These are phyloP conservation scores for Lodderomyces parapsilosis DNA, from an alignment of 1,139 yeast species.

Conservation along the genomic window DNA sequence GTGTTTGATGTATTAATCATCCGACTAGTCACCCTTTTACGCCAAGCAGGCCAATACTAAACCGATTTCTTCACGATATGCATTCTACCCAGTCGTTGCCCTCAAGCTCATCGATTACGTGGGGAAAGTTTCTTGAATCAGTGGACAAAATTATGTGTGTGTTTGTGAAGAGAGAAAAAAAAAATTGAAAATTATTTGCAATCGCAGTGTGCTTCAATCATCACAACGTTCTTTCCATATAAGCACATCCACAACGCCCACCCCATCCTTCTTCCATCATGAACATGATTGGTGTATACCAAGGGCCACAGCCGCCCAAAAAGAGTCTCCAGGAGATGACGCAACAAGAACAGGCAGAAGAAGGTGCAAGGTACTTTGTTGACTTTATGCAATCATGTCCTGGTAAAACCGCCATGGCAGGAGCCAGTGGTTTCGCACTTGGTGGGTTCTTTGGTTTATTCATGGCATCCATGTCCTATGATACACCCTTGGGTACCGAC, in stretches of 20 bases:
- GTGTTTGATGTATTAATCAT: no score
- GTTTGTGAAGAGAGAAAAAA: neutral
- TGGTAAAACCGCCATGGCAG: slow-evolving; percentile 88
- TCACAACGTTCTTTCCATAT: neutral
- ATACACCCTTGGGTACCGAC: slow-evolving; percentile 69
- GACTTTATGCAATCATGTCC: slow-evolving; percentile 91
- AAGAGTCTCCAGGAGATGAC: slow-evolving; percentile 70
- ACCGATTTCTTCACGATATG: no score
- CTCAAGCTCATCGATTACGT: neutral
- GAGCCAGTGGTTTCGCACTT: slow-evolving; percentile 89
- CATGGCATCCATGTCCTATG: slow-evolving; percentile 93
- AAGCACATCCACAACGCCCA: neutral
- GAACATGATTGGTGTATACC: slow-evolving; percentile 20
- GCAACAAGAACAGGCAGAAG: slow-evolving; percentile 90
- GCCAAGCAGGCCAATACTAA: no score
- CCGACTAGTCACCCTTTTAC: no score
- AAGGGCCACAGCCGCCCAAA: slow-evolving; percentile 20
- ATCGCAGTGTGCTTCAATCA: neutral
- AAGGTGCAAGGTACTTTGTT: slow-evolving; percentile 84
- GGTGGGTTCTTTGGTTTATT: slow-evolving; percentile 97
- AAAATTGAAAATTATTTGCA: slow-evolving; percentile 2
- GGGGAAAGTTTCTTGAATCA: neutral
- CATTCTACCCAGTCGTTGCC: neutral
- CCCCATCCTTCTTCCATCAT: slow-evolving; percentile 3
- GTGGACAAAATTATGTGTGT: neutral